phyloP scores from a whole-genome alignment of 2,329 filamentous ascomycete genomes.

The Fusarium nodosum region DNA sequence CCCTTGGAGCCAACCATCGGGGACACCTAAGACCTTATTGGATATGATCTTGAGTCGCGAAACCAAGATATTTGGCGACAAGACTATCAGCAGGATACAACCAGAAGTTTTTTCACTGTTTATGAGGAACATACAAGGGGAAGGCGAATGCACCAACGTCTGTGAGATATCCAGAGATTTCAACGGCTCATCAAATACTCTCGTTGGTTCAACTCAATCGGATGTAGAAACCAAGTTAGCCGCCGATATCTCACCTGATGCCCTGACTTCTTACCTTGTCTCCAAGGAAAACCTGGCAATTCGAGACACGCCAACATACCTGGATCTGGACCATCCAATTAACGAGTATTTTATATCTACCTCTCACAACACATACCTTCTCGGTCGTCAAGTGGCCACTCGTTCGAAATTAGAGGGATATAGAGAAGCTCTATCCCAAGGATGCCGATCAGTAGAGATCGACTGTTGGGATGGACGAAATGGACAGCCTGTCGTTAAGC shows the following conservation, averaged over 20 bases:
- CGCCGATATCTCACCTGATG: rapidly evolving
- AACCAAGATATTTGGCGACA: rapidly evolving
- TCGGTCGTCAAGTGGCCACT: conserved; percentile 22
- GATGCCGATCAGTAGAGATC: conserved; percentile 26
- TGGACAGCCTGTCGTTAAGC: conserved; percentile 30
- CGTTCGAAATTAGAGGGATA: conserved; percentile 28
- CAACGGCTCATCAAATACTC: neutral
- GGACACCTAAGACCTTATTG: neutral
- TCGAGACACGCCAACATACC: rapidly evolving
- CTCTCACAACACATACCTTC: conserved; percentile 37
- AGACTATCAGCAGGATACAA: rapidly evolving
- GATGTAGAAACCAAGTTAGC: neutral
- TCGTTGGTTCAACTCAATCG: neutral
- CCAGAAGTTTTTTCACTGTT: neutral
- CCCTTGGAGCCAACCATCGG: rapidly evolving
- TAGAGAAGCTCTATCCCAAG: conserved; percentile 7
- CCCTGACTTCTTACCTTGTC: neutral
- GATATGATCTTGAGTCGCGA: conserved; percentile 6
- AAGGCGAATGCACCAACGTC: rapidly evolving
- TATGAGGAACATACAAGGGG: neutral
- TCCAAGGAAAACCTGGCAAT: conserved; percentile 1
- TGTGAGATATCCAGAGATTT: rapidly evolving
- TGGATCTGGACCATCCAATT: conserved; percentile 10
- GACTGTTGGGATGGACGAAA: conserved; percentile 35
- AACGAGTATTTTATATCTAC: conserved; percentile 37